Evolutionary conservation across 805 yeast species (phyloP).

Genomic region (Isabelozyma pseudorhagii): DNA sequence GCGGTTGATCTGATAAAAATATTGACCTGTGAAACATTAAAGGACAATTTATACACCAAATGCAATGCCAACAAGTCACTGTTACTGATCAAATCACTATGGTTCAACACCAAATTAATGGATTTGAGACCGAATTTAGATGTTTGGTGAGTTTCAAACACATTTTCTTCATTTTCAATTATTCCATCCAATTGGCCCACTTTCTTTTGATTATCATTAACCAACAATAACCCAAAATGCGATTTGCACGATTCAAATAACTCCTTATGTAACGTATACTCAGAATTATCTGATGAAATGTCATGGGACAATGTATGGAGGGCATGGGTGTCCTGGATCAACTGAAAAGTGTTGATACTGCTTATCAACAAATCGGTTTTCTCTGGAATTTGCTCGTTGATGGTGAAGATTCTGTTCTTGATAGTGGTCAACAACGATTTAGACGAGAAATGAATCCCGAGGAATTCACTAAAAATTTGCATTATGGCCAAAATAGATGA

Average conservation of each 20-base stretch:
- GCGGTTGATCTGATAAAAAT: conserved; percentile 14
- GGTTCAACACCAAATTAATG: conserved; percentile 25
- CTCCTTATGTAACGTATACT: conserved; percentile 18
- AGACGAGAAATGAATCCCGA: conserved; percentile 23
- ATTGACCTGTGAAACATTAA: conserved; percentile 11
- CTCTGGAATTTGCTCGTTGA: conserved; percentile 29
- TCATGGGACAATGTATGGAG: not conserved
- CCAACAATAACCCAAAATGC: conserved; percentile 31
- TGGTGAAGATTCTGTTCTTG: conserved; percentile 24
- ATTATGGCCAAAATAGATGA: conserved; percentile 33
- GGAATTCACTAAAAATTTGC: conserved; percentile 29
- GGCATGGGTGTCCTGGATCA: not conserved
- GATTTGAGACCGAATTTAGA: conserved; percentile 6
- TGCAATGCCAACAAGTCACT: conserved; percentile 33
- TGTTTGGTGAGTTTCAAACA: not conserved
- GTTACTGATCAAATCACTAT: conserved; percentile 29
- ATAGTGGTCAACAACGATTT: conserved; percentile 29
- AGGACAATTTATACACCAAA: conserved; percentile 18
- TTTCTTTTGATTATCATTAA: conserved; percentile 10
- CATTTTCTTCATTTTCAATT: conserved; percentile 3
- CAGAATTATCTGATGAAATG: conserved; percentile 5
- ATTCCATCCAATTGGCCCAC: not conserved
- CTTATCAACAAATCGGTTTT: conserved; percentile 24
- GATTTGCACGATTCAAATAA: conserved; percentile 23
- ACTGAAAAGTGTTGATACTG: conserved; percentile 14